Conservation (phyloP, 2,329 filamentous ascomycete species). For the Botrytis hyacinthi region DNA sequence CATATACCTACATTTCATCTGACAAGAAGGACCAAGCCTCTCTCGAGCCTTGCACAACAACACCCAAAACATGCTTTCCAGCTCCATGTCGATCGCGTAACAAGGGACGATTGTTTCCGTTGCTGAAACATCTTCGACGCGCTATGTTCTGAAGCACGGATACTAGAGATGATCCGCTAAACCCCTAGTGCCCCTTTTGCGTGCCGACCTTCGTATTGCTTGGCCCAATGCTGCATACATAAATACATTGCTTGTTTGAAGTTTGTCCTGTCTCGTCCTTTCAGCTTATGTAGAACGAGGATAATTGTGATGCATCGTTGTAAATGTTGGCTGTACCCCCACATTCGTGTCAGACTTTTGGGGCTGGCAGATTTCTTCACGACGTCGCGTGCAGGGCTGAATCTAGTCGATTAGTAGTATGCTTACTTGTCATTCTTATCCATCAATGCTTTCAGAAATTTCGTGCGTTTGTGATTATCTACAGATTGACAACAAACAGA, state of each 20-base stretch:
- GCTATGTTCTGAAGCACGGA: constrained; percentile 1
- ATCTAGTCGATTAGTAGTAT: background rate
- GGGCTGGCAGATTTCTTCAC: background rate
- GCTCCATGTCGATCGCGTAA: background rate
- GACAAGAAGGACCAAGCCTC: background rate
- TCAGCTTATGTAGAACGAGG: background rate
- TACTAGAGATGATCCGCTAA: constrained; percentile 3
- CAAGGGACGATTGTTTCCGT: background rate
- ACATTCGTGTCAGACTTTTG: background rate
- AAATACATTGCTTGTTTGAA: constrained; percentile 2
- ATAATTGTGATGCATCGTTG: background rate
- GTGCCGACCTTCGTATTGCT: background rate
- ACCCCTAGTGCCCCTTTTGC: background rate
- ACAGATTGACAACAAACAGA: background rate
- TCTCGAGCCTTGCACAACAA: background rate
- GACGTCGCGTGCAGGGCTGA: background rate
- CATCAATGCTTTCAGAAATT: background rate
- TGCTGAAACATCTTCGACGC: constrained; percentile 2
- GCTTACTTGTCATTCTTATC: background rate
- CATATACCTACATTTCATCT: background rate
- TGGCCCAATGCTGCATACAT: background rate
- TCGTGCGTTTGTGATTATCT: background rate
- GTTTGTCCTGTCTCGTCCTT: background rate
- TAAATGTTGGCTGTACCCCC: background rate
- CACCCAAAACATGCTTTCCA: background rate